Evolutionary conservation across 2,329 filamentous ascomycete species (phyloP), one percentile per base, ranked within the genome.

Genomic region (Clarireedia monteithiana): DNA sequence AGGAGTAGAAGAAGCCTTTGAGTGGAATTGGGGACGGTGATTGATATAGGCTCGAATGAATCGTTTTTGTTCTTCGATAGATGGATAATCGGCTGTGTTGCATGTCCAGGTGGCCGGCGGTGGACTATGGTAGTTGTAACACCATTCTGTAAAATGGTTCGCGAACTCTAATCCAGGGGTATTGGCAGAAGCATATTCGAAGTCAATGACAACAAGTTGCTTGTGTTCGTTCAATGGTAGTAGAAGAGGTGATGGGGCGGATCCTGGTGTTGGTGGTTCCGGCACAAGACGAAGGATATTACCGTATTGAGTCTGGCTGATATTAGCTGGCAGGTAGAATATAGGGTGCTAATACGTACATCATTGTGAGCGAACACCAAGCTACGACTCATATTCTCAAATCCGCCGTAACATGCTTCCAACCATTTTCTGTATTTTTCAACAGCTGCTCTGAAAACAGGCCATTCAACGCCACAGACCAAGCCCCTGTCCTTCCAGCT

Each of bases 121-220:
- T 3, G 82, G 72, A 68, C 94, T 85, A 69, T 96, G 91, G 72
- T 99, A 99, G 72, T 99, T 92, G 77, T 97, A 97, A 64, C 89
- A 88, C 94, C 94, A 99, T 73, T 99, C 94, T 1, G 89, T 88
- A 72, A 99, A 99, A 72, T 99, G 94, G 70, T 99, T 99, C 57
- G 91, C 94, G 69, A 99, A 97, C 71, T 99, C 94, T 15, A 90
- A 77, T 1, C 91, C 94, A 0, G 84, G 84, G 0, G 85, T 78
- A 69, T 97, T 99, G 56, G 92, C 91, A 2, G 86, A 91, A 1
- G 94, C 88, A 69, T 99, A 99, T 68, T 99, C 94, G 66, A 99
- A 99, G 70, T 99, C 94, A 67, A 99, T 99, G 61, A 99, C 94
- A 15, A 97, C 81, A 14, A 99, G 81, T 72, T 95, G 92, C 71